These are phyloP conservation scores for Candida anglica DNA, from an alignment of 805 yeast species.

Conservation along the genomic window DNA sequence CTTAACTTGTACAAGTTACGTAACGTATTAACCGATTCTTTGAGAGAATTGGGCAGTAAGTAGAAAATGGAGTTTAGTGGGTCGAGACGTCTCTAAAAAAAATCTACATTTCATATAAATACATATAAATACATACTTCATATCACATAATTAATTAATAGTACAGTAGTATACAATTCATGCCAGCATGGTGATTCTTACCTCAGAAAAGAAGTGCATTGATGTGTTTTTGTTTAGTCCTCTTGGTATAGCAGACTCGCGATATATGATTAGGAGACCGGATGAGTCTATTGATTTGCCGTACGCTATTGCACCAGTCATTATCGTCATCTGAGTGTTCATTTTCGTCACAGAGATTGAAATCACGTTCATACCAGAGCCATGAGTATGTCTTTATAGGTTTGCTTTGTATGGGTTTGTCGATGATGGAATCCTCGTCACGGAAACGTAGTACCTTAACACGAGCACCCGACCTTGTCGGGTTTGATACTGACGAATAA, in stretches of 20 bases:
- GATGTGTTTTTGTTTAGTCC: constrained; percentile 8
- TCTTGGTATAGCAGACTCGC: constrained; percentile 23
- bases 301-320: constrained; percentile 14
- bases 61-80: no score
- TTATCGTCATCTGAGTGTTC: constrained; percentile 14
- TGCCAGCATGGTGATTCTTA: no score
- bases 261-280: constrained; percentile 7
- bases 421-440: constrained; percentile 15
- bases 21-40: constrained; percentile 53
- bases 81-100: no score
- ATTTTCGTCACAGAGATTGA: constrained; percentile 14
- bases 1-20: constrained; percentile 74
- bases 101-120: no score
- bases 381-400: constrained; percentile 15
- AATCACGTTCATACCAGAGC: constrained; percentile 31
- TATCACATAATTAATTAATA: no score
- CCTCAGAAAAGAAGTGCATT: constrained; percentile 9
- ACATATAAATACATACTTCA: no score
- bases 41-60: constrained; percentile 36
- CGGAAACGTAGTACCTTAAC: constrained; percentile 8
- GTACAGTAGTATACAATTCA: not conserved
- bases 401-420: not conserved
- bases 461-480: not conserved
- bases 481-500: constrained; percentile 1
- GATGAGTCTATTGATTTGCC: constrained; percentile 18